Evolutionary conservation across 495 filamentous ascomycete species (phyloP).

Genomic region (Hypoxylon intermedium): DNA sequence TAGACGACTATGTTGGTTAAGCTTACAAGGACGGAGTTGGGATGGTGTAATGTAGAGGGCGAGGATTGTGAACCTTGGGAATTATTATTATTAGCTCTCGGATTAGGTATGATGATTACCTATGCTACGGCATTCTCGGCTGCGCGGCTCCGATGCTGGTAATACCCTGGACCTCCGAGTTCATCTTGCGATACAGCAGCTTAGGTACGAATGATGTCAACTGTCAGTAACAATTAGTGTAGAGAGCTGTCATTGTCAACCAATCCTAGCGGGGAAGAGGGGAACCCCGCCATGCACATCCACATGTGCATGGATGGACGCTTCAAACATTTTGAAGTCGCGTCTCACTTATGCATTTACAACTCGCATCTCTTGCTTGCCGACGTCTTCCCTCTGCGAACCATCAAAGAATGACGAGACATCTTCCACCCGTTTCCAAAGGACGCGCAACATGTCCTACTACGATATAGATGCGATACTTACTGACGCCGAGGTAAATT

Average conservation of each 20-base stretch:
- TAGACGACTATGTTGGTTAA: background rate
- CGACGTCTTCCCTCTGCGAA: background rate
- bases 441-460: constrained; percentile 71
- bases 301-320: too few relatives aligned
- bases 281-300: too few relatives aligned
- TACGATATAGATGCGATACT: constrained; percentile 94
- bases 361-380: background rate
- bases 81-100: too few relatives aligned
- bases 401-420: constrained; percentile 1
- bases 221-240: constrained; percentile 10
- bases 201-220: constrained; percentile 35
- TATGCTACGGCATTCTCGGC: constrained; percentile 5
- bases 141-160: background rate
- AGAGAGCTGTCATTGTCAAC: background rate
- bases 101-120: too few relatives aligned
- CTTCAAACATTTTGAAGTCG: too few relatives aligned
- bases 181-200: constrained; percentile 17
- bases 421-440: constrained; percentile 1
- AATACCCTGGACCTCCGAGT: background rate
- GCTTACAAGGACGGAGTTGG: background rate
- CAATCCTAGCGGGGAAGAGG: too few relatives aligned
- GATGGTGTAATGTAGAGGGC: background rate
- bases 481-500: constrained; percentile 81
- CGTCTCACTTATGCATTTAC: too few relatives aligned
- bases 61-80: too few relatives aligned